These are phyloP conservation scores for Cladorrhinum sp. DNA, from an alignment of 2,329 filamentous ascomycete species.

Conservation along the genomic window DNA sequence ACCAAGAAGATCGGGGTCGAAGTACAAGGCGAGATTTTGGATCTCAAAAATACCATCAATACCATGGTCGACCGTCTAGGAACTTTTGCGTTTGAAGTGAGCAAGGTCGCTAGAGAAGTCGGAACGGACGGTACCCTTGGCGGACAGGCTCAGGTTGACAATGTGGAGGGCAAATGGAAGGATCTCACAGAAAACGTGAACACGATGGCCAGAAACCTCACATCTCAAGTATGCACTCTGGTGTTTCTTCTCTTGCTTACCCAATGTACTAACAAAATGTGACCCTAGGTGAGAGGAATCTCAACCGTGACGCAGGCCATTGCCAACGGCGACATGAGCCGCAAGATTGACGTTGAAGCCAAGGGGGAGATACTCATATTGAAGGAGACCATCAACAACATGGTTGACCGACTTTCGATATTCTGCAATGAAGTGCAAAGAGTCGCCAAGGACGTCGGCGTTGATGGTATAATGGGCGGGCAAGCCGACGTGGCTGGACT, in stretches of 20 bases:
- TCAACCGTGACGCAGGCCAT: slow-evolving; percentile 94
- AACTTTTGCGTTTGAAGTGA: slow-evolving; percentile 94
- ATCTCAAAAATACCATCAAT: slow-evolving; percentile 96
- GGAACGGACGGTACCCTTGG: slow-evolving; percentile 93
- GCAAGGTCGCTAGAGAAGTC: slow-evolving; percentile 91
- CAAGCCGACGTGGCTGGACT: slow-evolving; percentile 93
- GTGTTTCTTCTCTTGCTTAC: background rate
- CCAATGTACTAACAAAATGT: background rate
- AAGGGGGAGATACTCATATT: slow-evolving; percentile 91
- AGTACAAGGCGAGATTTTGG: slow-evolving; percentile 88
- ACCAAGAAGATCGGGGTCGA: slow-evolving; percentile 95
- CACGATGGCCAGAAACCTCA: slow-evolving; percentile 68
- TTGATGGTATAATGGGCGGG: slow-evolving; percentile 97
- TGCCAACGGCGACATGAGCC: slow-evolving; percentile 91
- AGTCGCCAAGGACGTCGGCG: slow-evolving; percentile 93
- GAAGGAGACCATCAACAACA: slow-evolving; percentile 97
- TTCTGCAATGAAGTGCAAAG: slow-evolving; percentile 96
- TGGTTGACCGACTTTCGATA: slow-evolving; percentile 91
- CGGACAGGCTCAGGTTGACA: slow-evolving; percentile 89
- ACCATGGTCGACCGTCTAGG: slow-evolving; percentile 97
- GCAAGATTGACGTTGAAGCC: slow-evolving; percentile 92
- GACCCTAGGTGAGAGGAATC: slow-evolving; percentile 75
- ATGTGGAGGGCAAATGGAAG: slow-evolving; percentile 97
- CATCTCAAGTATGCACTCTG: slow-evolving; percentile 51
- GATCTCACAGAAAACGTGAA: slow-evolving; percentile 91